phyloP scores from a whole-genome alignment of 371 early-diverging fungal genomes.

The Mycotypha africana region DNA sequence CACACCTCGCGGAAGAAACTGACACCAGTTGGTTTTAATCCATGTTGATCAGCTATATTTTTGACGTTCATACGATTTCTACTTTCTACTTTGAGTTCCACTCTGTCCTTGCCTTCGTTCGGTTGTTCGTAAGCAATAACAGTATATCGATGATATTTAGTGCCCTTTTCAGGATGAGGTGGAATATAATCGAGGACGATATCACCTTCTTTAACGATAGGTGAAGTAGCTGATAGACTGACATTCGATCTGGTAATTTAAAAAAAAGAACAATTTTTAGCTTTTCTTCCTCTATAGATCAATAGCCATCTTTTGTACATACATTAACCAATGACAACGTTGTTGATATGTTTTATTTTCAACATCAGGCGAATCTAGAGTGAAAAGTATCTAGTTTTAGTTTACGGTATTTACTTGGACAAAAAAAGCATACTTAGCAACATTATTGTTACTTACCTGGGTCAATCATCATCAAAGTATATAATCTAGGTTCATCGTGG shows the following conservation, averaged over 20 bases:
- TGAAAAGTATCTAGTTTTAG: not conserved
- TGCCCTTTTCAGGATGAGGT: conserved; percentile 81
- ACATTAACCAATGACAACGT: conserved; percentile 64
- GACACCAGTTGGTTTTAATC: conserved; percentile 46
- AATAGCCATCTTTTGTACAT: too few relatives aligned
- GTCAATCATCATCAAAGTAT: conserved; percentile 73
- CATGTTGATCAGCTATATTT: conserved; percentile 36
- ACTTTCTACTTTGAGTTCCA: conserved; percentile 36
- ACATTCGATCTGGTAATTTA: conserved; percentile 69
- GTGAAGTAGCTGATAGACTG: conserved; percentile 51
- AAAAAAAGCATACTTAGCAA: too few relatives aligned
- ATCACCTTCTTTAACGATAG: conserved; percentile 41
- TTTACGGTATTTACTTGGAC: too few relatives aligned
- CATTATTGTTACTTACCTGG: conserved; percentile 40
- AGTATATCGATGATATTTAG: conserved; percentile 76
- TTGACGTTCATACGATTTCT: conserved; percentile 45
- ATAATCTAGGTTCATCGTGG: conserved; percentile 61
- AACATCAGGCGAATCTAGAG: conserved; percentile 55
- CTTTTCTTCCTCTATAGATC: too few relatives aligned
- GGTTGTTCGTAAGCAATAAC: conserved; percentile 67
- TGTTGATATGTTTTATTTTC: conserved; percentile 57
- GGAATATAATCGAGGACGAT: conserved; percentile 66
- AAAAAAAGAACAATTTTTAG: too few relatives aligned
- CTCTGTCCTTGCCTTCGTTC: conserved; percentile 49
- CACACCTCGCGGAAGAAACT: conserved; percentile 78